These are phyloP conservation scores for Ajuga chamaepitys DNA, from an alignment of 257 asterid species.

Conservation along the genomic window DNA sequence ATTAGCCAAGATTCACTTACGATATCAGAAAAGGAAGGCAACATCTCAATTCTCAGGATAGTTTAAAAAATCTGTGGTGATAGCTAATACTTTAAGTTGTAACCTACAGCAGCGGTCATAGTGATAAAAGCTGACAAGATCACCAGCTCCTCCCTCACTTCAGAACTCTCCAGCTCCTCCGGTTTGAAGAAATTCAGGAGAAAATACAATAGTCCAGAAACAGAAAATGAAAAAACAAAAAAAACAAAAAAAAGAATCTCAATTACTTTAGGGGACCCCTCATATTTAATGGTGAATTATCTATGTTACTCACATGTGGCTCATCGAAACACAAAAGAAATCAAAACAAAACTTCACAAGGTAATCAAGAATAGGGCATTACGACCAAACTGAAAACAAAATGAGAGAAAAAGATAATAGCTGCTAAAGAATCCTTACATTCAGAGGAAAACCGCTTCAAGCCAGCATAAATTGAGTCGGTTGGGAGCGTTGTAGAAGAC, in stretches of 20 bases:
- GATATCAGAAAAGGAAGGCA: background rate
- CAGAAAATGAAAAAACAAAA: too few species aligned
- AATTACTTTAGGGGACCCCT: background rate
- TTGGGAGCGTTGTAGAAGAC: slow-evolving; percentile 28
- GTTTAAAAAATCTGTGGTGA: background rate
- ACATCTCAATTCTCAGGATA: background rate
- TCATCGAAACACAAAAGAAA: background rate
- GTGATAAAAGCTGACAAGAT: background rate
- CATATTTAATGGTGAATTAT: background rate
- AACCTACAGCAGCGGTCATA: slow-evolving; percentile 11
- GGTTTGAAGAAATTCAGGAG: background rate
- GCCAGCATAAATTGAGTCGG: slow-evolving; percentile 46
- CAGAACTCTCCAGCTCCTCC: slow-evolving; percentile 3
- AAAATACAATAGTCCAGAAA: background rate
- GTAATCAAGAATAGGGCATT: background rate
- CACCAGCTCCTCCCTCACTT: background rate
- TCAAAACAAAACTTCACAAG: background rate
- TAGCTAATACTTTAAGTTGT: background rate
- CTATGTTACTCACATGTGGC: background rate
- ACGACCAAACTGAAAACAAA: background rate
- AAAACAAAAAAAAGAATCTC: too few species aligned
- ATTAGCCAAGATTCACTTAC: background rate
- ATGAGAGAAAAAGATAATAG: background rate
- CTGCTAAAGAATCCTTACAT: slow-evolving; percentile 33
- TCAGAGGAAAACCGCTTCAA: slow-evolving; percentile 70